Conservation (phyloP, 768 basidiomycete species). For the Obba rivulosa region DNA sequence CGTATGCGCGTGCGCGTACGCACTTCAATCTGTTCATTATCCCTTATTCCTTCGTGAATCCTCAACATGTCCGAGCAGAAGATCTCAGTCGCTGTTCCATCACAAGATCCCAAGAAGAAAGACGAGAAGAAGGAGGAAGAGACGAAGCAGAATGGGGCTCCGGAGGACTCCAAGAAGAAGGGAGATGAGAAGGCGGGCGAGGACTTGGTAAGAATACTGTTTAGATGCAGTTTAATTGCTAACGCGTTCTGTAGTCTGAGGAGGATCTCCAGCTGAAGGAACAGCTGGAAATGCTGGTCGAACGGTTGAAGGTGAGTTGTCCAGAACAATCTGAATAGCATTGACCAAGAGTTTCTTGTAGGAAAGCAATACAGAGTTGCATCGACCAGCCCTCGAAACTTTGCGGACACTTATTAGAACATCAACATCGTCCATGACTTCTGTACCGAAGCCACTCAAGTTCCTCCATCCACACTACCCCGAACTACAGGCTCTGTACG, state of each 20-base stretch:
- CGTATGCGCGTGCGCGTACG: not conserved
- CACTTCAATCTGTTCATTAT: not conserved
- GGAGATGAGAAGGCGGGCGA: constrained; percentile 49
- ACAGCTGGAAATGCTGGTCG: constrained; percentile 95
- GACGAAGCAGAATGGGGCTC: constrained; percentile 45
- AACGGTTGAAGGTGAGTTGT: constrained; percentile 77
- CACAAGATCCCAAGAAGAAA: constrained; percentile 75
- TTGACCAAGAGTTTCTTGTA: constrained; percentile 27
- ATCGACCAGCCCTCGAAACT: constrained; percentile 89
- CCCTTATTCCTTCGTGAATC: not conserved
- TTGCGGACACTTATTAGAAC: constrained; percentile 91
- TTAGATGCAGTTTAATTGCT: not conserved
- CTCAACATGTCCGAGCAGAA: constrained; percentile 52
- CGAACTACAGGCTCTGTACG: constrained; percentile 77
- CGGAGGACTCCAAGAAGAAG: constrained; percentile 28
- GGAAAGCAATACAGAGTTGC: constrained; percentile 85
- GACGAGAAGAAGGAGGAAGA: constrained; percentile 50
- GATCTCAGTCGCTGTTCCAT: constrained; percentile 56
- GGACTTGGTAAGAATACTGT: constrained; percentile 59
- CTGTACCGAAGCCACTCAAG: constrained; percentile 97
- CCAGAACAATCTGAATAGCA: not conserved
- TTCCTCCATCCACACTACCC: constrained; percentile 95
- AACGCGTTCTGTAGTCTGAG: constrained; percentile 58
- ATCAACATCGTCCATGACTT: constrained; percentile 98
- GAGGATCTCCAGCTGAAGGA: constrained; percentile 91